Conservation (phyloP, 1,284 basidiomycete species). For the Rhodotorula glutinis region DNA sequence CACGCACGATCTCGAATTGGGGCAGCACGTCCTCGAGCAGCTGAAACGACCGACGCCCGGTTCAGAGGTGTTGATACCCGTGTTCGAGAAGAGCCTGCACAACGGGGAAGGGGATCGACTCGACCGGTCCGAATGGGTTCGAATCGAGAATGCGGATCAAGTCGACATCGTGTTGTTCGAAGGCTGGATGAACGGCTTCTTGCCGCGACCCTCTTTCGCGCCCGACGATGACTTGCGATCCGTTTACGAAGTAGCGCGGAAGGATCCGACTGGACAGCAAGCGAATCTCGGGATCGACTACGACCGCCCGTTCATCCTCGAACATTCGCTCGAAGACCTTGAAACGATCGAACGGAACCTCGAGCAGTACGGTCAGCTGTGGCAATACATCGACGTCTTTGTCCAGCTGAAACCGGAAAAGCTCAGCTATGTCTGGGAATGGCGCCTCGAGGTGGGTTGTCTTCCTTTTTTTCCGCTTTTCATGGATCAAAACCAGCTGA, state of each 20-base stretch:
- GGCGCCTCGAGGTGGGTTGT: slow-evolving; percentile 41
- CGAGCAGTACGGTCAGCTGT: slow-evolving; percentile 61
- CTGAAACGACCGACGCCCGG: slow-evolving; percentile 51
- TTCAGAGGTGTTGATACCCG: slow-evolving; percentile 60
- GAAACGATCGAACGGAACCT: slow-evolving; percentile 62
- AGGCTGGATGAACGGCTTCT: slow-evolving; percentile 57
- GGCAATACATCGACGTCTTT: slow-evolving; percentile 65
- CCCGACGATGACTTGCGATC: slow-evolving; percentile 46
- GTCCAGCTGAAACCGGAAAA: slow-evolving; percentile 58
- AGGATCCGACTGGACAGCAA: neutral
- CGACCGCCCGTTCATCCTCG: slow-evolving; percentile 39
- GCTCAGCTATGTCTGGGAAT: slow-evolving; percentile 42
- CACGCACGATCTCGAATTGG: slow-evolving; percentile 77
- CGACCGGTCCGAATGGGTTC: slow-evolving; percentile 48
- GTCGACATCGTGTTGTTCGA: slow-evolving; percentile 85
- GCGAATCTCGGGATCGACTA: slow-evolving; percentile 26
- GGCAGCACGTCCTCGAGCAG: slow-evolving; percentile 53
- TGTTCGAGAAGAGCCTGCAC: slow-evolving; percentile 81
- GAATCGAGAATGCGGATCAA: slow-evolving; percentile 47
- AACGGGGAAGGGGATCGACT: slow-evolving; percentile 77
- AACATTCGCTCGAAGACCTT: slow-evolving; percentile 54
- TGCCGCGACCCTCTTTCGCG: slow-evolving; percentile 35
- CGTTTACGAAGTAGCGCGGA: slow-evolving; percentile 42
- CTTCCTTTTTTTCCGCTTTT: too few species aligned
- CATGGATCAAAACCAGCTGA: too few species aligned